Percentiles rank a stretch among this genome's conserved stretches.
Conservation (phyloP, 116 monocot genomes). For the Posidonia oceanica region DNA sequence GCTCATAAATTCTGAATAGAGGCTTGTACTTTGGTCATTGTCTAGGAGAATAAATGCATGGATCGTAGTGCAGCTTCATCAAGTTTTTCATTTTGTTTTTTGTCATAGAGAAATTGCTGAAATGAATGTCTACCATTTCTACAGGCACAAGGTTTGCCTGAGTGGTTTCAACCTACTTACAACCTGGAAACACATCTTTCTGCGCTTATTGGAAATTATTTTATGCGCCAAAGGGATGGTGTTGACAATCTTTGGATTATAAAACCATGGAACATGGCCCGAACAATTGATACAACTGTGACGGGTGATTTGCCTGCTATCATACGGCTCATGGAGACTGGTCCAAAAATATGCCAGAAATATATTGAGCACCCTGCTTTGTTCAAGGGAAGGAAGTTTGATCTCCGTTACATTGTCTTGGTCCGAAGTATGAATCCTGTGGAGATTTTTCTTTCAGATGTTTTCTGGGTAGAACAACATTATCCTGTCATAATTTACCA, state of each 20-base stretch:
- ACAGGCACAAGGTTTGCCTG: constrained; percentile 84
- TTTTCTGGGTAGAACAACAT: constrained; percentile 67
- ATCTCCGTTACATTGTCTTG: constrained; percentile 90
- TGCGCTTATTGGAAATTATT: constrained; percentile 86
- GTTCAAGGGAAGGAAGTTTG: constrained; percentile 89
- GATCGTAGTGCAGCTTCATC: background rate
- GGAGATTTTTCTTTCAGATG: constrained; percentile 79
- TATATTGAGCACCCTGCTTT: constrained; percentile 84
- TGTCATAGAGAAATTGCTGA: background rate
- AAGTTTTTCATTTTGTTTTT: background rate
- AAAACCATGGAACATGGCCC: constrained; percentile 99
- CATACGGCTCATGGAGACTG: constrained; percentile 95
- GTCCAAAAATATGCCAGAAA: constrained; percentile 98
- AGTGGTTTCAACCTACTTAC: constrained; percentile 96
- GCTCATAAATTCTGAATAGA: no score
- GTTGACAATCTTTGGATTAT: constrained; percentile 83
- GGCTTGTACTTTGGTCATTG: no score
- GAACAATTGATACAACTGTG: constrained; percentile 93
- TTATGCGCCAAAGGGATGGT: constrained; percentile 30
- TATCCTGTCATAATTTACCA: background rate
- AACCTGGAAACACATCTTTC: constrained; percentile 82
- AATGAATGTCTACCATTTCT: background rate
- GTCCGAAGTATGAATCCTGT: constrained; percentile 85
- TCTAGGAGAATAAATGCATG: no score
- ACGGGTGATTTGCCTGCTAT: constrained; percentile 81